Evolutionary conservation across 2,329 filamentous ascomycete species (phyloP), one percentile per base, ranked within the genome.

Genomic region (Talaromyces sp.): DNA sequence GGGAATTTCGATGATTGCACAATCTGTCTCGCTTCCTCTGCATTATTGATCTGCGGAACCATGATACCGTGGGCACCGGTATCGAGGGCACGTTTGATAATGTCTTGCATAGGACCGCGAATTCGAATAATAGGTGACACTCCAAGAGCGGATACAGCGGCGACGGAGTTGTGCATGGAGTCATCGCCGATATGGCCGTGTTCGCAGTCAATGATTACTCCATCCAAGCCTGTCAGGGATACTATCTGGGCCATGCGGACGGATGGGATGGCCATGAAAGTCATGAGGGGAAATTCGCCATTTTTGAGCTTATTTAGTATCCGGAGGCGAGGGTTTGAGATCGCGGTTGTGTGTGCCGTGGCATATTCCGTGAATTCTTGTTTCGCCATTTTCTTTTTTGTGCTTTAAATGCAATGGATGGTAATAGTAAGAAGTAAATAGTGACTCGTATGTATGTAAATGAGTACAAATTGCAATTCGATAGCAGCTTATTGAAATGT

Each of bases 141-240:
- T 33, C 77, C 76, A 40, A 71, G 72, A 18, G 72, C 71, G 9
- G 77, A 73, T 65, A 81, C 75, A 8, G 78, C 79, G 28, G 79
- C 81, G 8, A 84, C 81, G 46, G 81, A 78, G 68, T 84, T 82
- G 67, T 85, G 82, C 83, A 85, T 85, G 5, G 58, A 52, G 23
- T 60, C 58, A 14, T 60, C 58, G 28, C 58, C 31, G 16, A 60
- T 60, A 12, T 60, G 33, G 12, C 58, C 58, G 12, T 60, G 58
- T 16, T 60, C 58, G 12, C 58, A 60, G n/a, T 60, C 58, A 9
- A 60, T 60, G 23, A 60, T 60, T 81, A 87, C 89, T n/a, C 67
- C 69, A 70, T 90, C 87, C 1, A 87, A 80, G 0, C 86, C 87
- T 2, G 82, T 82, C n/a, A 85, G 78, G 1, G 88, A 86, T 55